These are phyloP conservation scores for Cyberlindnera mississippiensis DNA, from an alignment of 805 yeast species.

Conservation along the genomic window DNA sequence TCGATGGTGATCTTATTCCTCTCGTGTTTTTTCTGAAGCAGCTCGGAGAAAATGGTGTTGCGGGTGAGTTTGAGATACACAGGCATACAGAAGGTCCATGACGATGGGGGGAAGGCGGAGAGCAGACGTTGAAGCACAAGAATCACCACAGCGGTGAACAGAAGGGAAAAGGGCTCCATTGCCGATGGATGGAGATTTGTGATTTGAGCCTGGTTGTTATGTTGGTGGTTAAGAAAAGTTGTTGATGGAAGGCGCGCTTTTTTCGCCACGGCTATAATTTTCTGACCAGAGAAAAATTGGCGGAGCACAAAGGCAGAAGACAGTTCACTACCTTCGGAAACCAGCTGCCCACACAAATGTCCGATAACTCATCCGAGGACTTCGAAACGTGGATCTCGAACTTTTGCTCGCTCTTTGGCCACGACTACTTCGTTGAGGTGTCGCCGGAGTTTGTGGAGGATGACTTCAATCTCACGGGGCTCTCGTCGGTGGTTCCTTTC, in stretches of 20 bases:
- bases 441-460: constrained; percentile 92
- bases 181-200: no score
- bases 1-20: constrained; percentile 46
- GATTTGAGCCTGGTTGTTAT: no score
- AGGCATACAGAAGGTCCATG: constrained; percentile 7
- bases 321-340: no score
- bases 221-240: neutral
- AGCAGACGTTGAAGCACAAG: constrained; percentile 11
- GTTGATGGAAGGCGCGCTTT: constrained; percentile 4
- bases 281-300: neutral
- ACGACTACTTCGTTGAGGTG: constrained; percentile 90
- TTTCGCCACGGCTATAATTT: no score
- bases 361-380: constrained; percentile 36
- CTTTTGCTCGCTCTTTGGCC: constrained; percentile 50
- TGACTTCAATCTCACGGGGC: constrained; percentile 92
- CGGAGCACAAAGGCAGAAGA: neutral
- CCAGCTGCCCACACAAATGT: no score
- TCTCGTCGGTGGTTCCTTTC: constrained; percentile 79
- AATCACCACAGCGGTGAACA: constrained; percentile 4
- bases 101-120: constrained; percentile 8
- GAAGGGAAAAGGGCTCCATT: constrained; percentile 13
- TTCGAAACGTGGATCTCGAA: constrained; percentile 53
- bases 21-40: constrained; percentile 37
- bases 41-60: constrained; percentile 6
- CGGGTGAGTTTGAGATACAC: constrained; percentile 8